A percentile compares a stretch with the other conserved stretches of the same genome.
Conservation (phyloP, 1,139 yeast species). For the Casaregolazyma lundiana region DNA sequence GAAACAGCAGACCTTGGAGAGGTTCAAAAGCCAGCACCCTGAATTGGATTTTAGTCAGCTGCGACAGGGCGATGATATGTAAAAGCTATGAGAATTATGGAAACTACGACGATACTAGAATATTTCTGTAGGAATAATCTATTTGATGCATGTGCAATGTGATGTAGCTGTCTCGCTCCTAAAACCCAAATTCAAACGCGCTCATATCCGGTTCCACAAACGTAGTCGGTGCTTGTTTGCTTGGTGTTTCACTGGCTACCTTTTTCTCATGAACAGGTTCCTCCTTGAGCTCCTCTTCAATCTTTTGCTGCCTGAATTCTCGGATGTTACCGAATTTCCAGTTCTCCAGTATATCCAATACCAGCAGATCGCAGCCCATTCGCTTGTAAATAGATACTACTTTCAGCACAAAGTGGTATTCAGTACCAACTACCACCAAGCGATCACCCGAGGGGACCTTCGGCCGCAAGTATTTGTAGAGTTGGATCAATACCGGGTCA, state of each 20-base stretch:
- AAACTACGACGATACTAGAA: not conserved
- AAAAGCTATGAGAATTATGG: not conserved
- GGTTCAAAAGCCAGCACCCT: slow-evolving; percentile 42
- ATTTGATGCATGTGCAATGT: not conserved
- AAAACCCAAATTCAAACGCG: slow-evolving; percentile 61
- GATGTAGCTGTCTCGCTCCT: not conserved
- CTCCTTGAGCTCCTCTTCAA: slow-evolving; percentile 8
- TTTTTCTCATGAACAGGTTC: not conserved
- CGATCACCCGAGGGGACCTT: slow-evolving; percentile 25
- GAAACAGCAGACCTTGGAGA: slow-evolving; percentile 34
- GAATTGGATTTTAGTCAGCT: slow-evolving; percentile 38
- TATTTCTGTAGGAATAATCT: too few relatives aligned
- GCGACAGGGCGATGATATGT: not conserved
- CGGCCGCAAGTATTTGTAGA: slow-evolving; percentile 58
- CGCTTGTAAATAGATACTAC: slow-evolving; percentile 66
- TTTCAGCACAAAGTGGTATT: slow-evolving; percentile 56
- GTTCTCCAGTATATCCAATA: slow-evolving; percentile 54
- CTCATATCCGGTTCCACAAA: slow-evolving; percentile 81
- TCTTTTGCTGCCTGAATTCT: not conserved
- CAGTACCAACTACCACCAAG: slow-evolving; percentile 31
- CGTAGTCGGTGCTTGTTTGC: slow-evolving; percentile 50
- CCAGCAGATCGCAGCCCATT: slow-evolving; percentile 88
- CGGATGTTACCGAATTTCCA: slow-evolving; percentile 53
- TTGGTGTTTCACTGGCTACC: slow-evolving; percentile 14
- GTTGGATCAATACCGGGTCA: slow-evolving; percentile 73